Evolutionary conservation across 2,329 filamentous ascomycete species (phyloP), one percentile per base, ranked within the genome.

Genomic region (Keithomyces neogunnii): DNA sequence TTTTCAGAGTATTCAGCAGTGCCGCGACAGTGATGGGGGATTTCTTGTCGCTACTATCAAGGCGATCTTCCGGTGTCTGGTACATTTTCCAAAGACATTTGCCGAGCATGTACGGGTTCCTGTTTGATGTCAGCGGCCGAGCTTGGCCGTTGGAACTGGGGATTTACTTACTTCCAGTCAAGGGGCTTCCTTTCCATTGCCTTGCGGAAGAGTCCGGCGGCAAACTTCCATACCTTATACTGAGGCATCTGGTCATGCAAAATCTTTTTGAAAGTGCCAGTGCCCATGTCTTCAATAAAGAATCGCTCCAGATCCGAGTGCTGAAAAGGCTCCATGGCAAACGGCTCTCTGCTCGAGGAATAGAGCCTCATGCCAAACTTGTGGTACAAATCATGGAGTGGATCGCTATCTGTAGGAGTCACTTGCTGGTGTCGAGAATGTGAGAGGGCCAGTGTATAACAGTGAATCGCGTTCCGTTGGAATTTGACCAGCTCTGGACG

Each of bases 381-480:
- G 59, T 80, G 72, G 56, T 82, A 82, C 28, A 83, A 66, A 54
- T 82, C 78, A 54, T 80, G 75, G 5, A 82, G 64, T 5, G 77
- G 72, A 50, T 81, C 77, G 8, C 73, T 72, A 45, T 77, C 76
- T 19, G 72, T 71, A 2, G 62, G 64, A 10, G 72, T 69, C 1
- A 73, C 66, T 3, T 73, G 67, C 9, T 67, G 67, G 13, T 70
- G 65, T 53, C 72, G 72, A 0, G 76, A 82, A 55, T 82, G 74
- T 0, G 80, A 82, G 11, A 83, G 60, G 0, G 79, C 79, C 39
- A 83, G 70, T 0, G 77, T 81, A 59, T 88, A 89, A 63, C 88
- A 92, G 65, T 95, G 89, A 45, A 95, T 91, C 1, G 89, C 85
- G 60, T 82, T 82, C 33, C 89, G 81, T 65, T 96, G 89, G 54